Conservation (phyloP, 495 filamentous ascomycete species). For the Penicillium turbatum region DNA sequence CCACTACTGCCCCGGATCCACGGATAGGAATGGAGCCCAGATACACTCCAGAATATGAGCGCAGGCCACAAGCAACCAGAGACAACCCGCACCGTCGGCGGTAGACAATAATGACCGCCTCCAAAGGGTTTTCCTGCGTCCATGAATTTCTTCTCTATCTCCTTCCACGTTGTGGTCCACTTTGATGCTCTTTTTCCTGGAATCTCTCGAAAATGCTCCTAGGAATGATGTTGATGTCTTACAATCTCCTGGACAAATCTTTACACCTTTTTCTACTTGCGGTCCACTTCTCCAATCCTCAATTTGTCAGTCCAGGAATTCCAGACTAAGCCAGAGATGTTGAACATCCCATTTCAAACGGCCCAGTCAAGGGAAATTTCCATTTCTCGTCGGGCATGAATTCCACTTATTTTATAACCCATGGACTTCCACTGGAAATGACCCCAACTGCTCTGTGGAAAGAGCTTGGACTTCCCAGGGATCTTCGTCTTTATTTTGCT, state of each 20-base stretch:
- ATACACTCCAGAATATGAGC: conserved; percentile 46
- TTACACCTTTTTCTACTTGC: conserved; percentile 6
- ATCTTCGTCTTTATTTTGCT: conserved; percentile 18
- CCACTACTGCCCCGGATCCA: conserved; percentile 44
- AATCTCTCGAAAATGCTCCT: conserved; percentile 14
- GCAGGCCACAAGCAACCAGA: conserved; percentile 43
- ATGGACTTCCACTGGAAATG: conserved; percentile 15
- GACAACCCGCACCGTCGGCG: conserved; percentile 41
- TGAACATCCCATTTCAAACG: conserved; percentile 8
- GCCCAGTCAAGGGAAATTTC: conserved; percentile 7
- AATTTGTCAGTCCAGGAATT: conserved; percentile 11
- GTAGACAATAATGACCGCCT: conserved; percentile 22
- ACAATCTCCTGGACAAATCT: conserved; percentile 13
- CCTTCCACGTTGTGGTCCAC: conserved; percentile 12
- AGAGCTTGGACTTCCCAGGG: conserved; percentile 7
- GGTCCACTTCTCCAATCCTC: conserved; percentile 2
- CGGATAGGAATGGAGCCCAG: conserved; percentile 49
- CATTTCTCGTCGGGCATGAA: conserved; percentile 17
- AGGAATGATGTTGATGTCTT: conserved; percentile 26
- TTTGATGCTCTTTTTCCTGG: conserved; percentile 21
- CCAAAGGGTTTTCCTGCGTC: conserved; percentile 12
- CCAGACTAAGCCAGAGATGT: conserved; percentile 8
- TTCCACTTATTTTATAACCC: conserved; percentile 10
- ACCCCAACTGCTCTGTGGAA: not conserved
- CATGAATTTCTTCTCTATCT: conserved; percentile 13